phyloP scores from a whole-genome alignment of 2,329 filamentous ascomycete genomes.

The Verticillium dahliae region DNA sequence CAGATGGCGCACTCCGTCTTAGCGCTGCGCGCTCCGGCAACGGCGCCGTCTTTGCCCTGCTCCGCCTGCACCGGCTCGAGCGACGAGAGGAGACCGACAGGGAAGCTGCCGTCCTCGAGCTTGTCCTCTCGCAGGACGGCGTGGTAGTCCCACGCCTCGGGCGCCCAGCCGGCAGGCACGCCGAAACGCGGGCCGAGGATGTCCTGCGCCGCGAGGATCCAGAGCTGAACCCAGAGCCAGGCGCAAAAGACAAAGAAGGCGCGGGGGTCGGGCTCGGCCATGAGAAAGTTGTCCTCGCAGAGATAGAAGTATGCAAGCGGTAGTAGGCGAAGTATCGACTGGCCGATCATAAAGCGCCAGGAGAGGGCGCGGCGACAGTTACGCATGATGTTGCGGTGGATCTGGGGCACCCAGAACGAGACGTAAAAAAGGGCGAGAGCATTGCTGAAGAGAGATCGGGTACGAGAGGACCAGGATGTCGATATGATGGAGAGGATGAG shows the following conservation, averaged over 20 bases:
- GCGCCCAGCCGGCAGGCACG: conserved; percentile 60
- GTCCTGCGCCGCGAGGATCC: conserved; percentile 73
- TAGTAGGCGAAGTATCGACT: conserved; percentile 69
- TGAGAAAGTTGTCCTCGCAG: conserved; percentile 71
- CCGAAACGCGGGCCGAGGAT: conserved; percentile 85
- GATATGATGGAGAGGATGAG: conserved; percentile 55
- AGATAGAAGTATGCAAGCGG: conserved; percentile 85
- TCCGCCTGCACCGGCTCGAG: conserved; percentile 22
- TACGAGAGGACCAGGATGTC: conserved; percentile 49
- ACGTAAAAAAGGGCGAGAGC: conserved; percentile 67
- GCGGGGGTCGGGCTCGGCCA: conserved; percentile 60
- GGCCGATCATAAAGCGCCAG: conserved; percentile 84
- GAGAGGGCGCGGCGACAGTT: conserved; percentile 88
- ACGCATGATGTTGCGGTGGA: conserved; percentile 80
- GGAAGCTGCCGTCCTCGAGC: conserved; percentile 70
- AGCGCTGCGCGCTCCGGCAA: conserved; percentile 11
- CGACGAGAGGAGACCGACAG: conserved; percentile 60
- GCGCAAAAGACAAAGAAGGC: conserved; percentile 59
- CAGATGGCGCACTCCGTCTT: conserved; percentile 90
- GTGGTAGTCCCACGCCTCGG: conserved; percentile 91
- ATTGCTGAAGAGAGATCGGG: conserved; percentile 54
- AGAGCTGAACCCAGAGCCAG: conserved; percentile 86
- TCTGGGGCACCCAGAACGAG: conserved; percentile 89
- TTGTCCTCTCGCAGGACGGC: conserved; percentile 79
- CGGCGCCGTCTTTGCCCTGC: conserved; percentile 22